Evolutionary conservation across 1,139 yeast genomes (phyloP).

Genomic region (Saccharomyces pastorianus): DNA sequence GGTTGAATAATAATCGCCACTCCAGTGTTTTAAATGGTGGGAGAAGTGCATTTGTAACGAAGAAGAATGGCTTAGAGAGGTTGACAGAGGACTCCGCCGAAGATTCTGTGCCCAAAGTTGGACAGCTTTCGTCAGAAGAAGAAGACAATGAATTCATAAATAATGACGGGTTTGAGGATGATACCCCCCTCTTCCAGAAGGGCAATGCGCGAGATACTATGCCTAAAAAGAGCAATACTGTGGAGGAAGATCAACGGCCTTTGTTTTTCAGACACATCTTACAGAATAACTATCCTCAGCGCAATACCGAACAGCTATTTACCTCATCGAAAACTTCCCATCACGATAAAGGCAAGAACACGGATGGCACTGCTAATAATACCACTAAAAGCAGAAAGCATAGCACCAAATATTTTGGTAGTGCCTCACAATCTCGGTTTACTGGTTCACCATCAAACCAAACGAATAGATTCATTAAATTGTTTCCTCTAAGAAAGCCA

Average conservation of each 20-base stretch:
- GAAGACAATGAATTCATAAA: constrained; percentile 6
- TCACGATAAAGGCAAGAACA: neutral
- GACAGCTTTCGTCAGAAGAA: constrained; percentile 11
- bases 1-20: constrained; percentile 6
- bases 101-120: constrained; percentile 20
- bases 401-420: neutral
- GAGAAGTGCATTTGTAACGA: constrained; percentile 1
- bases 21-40: neutral
- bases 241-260: constrained; percentile 12
- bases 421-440: neutral
- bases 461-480: neutral
- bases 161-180: constrained; percentile 11
- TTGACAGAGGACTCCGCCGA: constrained; percentile 2
- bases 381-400: neutral
- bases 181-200: constrained; percentile 1
- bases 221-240: constrained; percentile 11
- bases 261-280: constrained; percentile 6
- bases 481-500: constrained; percentile 17
- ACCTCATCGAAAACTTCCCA: neutral
- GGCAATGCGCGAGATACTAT: neutral
- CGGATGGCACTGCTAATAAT: neutral
- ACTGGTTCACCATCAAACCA: neutral
- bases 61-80: neutral
- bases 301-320: neutral
- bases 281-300: neutral